These are phyloP conservation scores for Vinca major DNA, from an alignment of 305 asterid species.

Conservation along the genomic window DNA sequence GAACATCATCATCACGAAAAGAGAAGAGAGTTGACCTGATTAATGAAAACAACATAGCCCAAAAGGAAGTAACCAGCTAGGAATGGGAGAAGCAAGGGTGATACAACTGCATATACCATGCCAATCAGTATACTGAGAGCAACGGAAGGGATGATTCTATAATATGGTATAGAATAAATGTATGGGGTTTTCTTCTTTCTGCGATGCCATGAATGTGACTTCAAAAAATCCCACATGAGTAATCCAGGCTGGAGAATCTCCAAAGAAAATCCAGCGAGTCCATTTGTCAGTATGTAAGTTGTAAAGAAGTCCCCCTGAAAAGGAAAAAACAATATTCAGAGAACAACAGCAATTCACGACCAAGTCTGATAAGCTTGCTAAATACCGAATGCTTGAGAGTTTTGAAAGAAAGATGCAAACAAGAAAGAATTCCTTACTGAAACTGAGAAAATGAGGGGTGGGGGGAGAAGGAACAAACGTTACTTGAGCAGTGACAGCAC, in stretches of 20 bases:
- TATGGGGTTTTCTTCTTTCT: conserved; percentile 65
- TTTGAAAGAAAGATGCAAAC: not conserved
- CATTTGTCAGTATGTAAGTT: conserved; percentile 82
- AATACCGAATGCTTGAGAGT: not conserved
- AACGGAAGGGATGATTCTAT: conserved; percentile 63
- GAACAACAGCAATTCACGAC: not conserved
- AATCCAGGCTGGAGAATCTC: conserved; percentile 96
- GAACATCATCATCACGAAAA: conserved; percentile 1
- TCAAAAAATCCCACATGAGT: conserved; percentile 64
- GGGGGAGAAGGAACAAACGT: not conserved
- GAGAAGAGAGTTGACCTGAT: conserved; percentile 50
- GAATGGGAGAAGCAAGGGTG: conserved; percentile 85
- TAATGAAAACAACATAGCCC: conserved; percentile 74
- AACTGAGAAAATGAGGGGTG: not conserved
- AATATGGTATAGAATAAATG: conserved; percentile 69
- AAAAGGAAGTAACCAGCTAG: conserved; percentile 72
- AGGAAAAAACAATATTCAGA: not conserved
- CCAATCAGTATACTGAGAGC: conserved; percentile 69
- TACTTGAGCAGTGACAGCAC: conserved; percentile 86
- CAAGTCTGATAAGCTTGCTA: not conserved
- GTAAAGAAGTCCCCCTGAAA: conserved; percentile 78
- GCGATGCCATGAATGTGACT: conserved; percentile 53
- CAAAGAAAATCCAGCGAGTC: conserved; percentile 78
- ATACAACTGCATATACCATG: conserved; percentile 86
- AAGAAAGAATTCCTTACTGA: not conserved